These are phyloP conservation scores for Penicillium sp. DNA, from an alignment of 2,329 filamentous ascomycete genomes.

Conservation along the genomic window DNA sequence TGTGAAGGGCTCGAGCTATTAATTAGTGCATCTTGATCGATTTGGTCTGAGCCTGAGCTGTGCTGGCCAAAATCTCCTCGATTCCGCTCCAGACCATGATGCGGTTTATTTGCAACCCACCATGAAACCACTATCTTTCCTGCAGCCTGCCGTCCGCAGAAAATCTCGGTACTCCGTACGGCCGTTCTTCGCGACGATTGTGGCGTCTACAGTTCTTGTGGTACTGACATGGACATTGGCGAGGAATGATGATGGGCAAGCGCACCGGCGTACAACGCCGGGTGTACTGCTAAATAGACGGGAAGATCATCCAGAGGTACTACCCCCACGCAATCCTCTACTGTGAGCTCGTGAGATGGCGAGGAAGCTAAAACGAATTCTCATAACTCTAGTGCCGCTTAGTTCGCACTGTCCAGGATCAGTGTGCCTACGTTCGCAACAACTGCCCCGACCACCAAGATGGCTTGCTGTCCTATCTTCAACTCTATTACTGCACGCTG, in stretches of 20 bases:
- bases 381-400: constrained; percentile 60
- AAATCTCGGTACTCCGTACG: constrained; percentile 39
- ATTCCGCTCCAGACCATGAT: constrained; percentile 24
- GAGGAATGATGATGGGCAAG: constrained; percentile 1
- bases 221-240: constrained; percentile 21
- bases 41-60: background rate
- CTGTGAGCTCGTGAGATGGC: constrained; percentile 4
- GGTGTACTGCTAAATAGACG: constrained; percentile 16
- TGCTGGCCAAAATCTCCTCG: background rate
- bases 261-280: constrained; percentile 3
- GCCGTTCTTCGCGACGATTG: constrained; percentile 45
- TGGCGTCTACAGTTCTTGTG: constrained; percentile 33
- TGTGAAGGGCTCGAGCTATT: constrained; percentile 4
- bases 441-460: constrained; percentile 88
- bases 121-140: constrained; percentile 18
- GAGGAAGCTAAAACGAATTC: constrained; percentile 16
- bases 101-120: constrained; percentile 23
- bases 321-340: background rate
- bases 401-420: constrained; percentile 69
- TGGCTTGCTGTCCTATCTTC: constrained; percentile 80
- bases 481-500: constrained; percentile 82
- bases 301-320: constrained; percentile 27
- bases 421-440: constrained; percentile 76
- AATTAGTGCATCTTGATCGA: constrained; percentile 1
- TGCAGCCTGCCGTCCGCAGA: constrained; percentile 20